phyloP scores from a whole-genome alignment of 768 basidiomycete species.

The Amanita phalloides region DNA sequence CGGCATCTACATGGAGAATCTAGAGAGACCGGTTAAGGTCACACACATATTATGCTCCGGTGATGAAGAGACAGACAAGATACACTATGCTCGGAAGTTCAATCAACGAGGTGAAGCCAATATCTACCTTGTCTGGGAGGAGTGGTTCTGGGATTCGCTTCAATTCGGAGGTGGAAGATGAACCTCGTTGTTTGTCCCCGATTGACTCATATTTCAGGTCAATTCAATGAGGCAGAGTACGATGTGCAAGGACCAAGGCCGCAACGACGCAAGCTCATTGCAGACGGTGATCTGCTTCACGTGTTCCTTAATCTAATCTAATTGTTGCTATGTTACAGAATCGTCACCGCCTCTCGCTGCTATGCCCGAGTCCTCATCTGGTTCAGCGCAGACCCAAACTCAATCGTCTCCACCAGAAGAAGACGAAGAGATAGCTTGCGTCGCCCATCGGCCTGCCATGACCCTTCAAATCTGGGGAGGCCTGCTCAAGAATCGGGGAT shows the following conservation, averaged over 20 bases:
- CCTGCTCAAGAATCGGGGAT: constrained; percentile 59
- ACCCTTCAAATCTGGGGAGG: constrained; percentile 64
- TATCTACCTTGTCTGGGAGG: constrained; percentile 83
- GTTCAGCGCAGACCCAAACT: constrained; percentile 5
- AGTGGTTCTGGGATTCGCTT: constrained; percentile 94
- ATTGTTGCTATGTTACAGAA: constrained; percentile 9
- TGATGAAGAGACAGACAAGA: constrained; percentile 61
- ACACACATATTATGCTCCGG: constrained; percentile 81
- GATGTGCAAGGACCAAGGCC: constrained; percentile 50
- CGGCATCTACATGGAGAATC: constrained; percentile 62
- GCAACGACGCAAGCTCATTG: constrained; percentile 29
- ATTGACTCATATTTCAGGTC: constrained; percentile 24
- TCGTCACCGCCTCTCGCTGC: constrained; percentile 14
- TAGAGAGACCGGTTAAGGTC: constrained; percentile 69
- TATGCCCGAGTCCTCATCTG: constrained; percentile 12
- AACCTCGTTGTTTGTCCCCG: background rate
- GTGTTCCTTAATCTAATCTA: constrained; percentile 11
- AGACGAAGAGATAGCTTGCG: constrained; percentile 41
- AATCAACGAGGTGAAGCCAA: constrained; percentile 58
- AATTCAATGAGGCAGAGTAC: constrained; percentile 56
- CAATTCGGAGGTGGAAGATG: constrained; percentile 49
- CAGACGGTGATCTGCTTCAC: constrained; percentile 14
- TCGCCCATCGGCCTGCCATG: constrained; percentile 48
- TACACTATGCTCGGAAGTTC: constrained; percentile 69
- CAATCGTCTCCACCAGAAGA: constrained; percentile 26